Percentiles rank a stretch among this genome's conserved stretches.
phyloP scores from a whole-genome alignment of 192 early-diverging fungal species.

The Martensiomyces pterosporus region DNA sequence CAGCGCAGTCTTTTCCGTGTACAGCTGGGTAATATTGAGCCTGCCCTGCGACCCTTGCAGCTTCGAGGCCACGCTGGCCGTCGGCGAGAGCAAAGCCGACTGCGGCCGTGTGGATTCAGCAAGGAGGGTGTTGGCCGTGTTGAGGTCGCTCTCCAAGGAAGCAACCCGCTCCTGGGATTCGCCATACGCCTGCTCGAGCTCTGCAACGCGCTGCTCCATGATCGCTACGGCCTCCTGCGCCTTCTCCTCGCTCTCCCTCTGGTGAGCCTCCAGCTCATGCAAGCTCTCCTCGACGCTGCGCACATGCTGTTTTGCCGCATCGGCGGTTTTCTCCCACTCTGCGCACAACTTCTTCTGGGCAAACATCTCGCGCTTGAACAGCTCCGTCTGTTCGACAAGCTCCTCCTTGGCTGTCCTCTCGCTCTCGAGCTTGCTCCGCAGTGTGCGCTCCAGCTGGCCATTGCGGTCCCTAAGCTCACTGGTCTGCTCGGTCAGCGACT shows the following conservation, averaged over 20 bases:
- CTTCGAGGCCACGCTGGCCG: conserved; percentile 49
- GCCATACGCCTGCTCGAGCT: conserved; percentile 30
- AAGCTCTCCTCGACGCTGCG: conserved; percentile 53
- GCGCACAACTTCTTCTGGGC: conserved; percentile 59
- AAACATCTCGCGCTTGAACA: conserved; percentile 65
- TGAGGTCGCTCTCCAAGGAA: conserved; percentile 20
- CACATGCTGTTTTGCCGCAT: conserved; percentile 52
- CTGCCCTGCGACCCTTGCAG: conserved; percentile 44
- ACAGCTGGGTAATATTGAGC: conserved; percentile 62
- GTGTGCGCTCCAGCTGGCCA: conserved; percentile 36
- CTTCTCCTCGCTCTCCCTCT: conserved; percentile 34
- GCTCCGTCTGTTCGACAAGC: conserved; percentile 55
- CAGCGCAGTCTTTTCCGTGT: conserved; percentile 55
- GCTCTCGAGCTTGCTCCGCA: conserved; percentile 53
- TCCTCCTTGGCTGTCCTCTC: conserved; percentile 50
- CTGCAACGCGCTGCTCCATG: conserved; percentile 45
- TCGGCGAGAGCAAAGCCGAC: conserved; percentile 50
- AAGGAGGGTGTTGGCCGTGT: conserved; percentile 28
- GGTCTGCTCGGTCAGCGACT: conserved; percentile 52
- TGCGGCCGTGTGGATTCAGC: conserved; percentile 9
- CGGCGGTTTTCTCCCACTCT: conserved; percentile 56
- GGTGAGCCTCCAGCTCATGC: conserved; percentile 48
- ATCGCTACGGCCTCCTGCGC: conserved; percentile 20
- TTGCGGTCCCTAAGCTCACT: conserved; percentile 45
- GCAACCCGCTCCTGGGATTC: background rate